Percentiles rank a stretch among this genome's conserved stretches.
These are phyloP conservation scores for Globisporangium okanoganense DNA, from an alignment of 352 stramenopile species.

Conservation along the genomic window DNA sequence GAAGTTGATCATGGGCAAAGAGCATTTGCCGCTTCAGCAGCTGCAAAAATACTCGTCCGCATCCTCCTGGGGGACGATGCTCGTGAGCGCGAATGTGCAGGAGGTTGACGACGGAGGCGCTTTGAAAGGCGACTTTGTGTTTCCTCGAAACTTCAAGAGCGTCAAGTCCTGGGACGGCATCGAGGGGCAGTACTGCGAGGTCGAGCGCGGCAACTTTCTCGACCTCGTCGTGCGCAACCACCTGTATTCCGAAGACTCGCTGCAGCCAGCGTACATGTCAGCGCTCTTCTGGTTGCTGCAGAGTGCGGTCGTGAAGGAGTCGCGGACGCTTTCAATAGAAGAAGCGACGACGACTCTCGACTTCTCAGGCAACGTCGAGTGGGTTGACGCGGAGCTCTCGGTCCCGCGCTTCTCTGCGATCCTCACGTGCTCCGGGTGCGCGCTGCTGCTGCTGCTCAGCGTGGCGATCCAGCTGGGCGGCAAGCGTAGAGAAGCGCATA, in stretches of 20 bases:
- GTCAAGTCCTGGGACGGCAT: constrained; percentile 26
- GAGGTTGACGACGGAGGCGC: constrained; percentile 44
- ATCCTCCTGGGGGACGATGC: constrained; percentile 25
- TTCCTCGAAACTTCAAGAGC: constrained; percentile 41
- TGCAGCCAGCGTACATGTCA: constrained; percentile 42
- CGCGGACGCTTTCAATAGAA: constrained; percentile 9
- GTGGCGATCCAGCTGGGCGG: constrained; percentile 36
- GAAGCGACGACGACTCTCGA: constrained; percentile 17
- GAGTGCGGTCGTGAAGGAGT: constrained; percentile 29
- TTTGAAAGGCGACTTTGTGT: constrained; percentile 55
- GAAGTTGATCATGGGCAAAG: constrained; percentile 26
- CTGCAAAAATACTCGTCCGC: constrained; percentile 29
- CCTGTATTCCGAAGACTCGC: constrained; percentile 43
- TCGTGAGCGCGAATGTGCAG: constrained; percentile 43
- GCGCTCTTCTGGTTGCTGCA: constrained; percentile 58
- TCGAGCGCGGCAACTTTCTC: constrained; percentile 40
- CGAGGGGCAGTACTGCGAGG: constrained; percentile 32
- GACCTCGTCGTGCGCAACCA: constrained; percentile 35
- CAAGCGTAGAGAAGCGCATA: constrained; percentile 34
- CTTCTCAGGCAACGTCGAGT: constrained; percentile 22
- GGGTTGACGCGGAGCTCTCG: constrained; percentile 31
- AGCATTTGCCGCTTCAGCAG: constrained; percentile 25
- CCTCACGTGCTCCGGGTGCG: constrained; percentile 36
- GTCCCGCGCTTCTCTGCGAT: constrained; percentile 32
- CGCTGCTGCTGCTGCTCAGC: constrained; percentile 30